Evolutionary conservation across 768 basidiomycete species (phyloP), one percentile per base, ranked within the genome.

Genomic region (Coprinopsis marcescibilis): DNA sequence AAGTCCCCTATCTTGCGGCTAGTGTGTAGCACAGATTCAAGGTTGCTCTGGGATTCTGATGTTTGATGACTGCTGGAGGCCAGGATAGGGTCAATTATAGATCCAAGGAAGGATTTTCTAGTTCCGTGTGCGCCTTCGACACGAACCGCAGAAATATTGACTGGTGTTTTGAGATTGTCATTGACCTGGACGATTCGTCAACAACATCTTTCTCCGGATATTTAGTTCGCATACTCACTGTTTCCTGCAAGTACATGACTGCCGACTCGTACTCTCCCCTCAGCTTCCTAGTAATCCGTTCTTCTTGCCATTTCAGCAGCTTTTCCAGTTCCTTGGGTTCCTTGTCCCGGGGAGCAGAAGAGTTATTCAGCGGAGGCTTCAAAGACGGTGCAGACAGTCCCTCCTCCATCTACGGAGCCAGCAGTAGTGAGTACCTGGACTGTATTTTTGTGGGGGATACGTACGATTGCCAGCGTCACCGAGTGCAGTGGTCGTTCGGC

Each of bases 221-320:
- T 35, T 40, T 29, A 21, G 15, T 27, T 41, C 34, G 20, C 37
- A 2, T 1, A 68, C 79, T 57, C 41, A 85, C 85, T 41, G 87
- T 65, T 50, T 87, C 78, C 0, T 77, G 71, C 17, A 89, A 68
- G 48, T 81, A 75, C 32, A 76, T 52, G 8, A 80, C 74, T 5
- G 78, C 76, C 17, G 80, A 80, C 65, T 91, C 82, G 56, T 92
- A 91, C 58, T 92, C 86, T 11, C 85, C 88, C 41, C 71, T 68
- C 43, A 92, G 66, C 56, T 76, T 78, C 46, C 82, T 70, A 25
- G 76, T 74, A 3, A 83, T 69, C n/a, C 89, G 77, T 42, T 85
- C 77, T 60, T 87, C 74, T 52, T 90, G 81, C 86, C 85, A 86
- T 67, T 81, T 68, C 24, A 67, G 59, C 3, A 87, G 59, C 40